Evolutionary conservation across 331 rosid species (phyloP), one percentile per base, ranked within the genome.

Genomic region (Rhamnella rubrinervis): DNA sequence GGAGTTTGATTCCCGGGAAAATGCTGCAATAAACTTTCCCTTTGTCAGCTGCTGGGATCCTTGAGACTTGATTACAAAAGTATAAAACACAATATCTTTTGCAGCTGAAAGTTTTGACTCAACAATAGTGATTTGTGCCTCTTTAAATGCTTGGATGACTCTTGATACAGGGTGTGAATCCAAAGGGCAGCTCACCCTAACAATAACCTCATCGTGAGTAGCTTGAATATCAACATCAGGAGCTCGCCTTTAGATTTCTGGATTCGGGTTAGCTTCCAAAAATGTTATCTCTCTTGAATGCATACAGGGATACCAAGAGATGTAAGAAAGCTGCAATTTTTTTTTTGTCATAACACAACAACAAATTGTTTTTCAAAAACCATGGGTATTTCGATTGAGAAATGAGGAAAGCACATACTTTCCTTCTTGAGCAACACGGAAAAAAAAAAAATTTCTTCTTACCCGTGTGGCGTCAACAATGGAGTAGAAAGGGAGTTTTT

Each of bases 81-180:
- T 91, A 77, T 93, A 97, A 41, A 84, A 80, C 61, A 91, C 88
- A 1, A 87, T 67, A 55, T 89, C 91, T 19, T 85, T 78, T 63
- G 81, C 70, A 46, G 93, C 68, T 4, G 77, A 57, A 5, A 93
- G 80, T 75, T 85, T 85, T 0, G 97, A 91, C 53, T 93, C 97
- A 4, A 89, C 70, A 46, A 91, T 81, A 21, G 56, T 76, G 55
- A 85, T 75, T 40, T 87, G 80, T 21, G 81, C 83, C 21, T 91
- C 95, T 73, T 81, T 81, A 70, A 93, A 78, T 41, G 91, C 82
- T 69, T 83, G 90, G 63, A 93, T 76, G 68, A 91, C 78, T 80
- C 83, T 81, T 58, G 96, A 85, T 8, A 83, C 83, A 1, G 97
- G 98, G 55, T 93, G 98, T 11, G 83, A 66, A 59, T 93, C 89